Conservation (phyloP, 305 asterid genomes). For the Fraxinus greggii region DNA sequence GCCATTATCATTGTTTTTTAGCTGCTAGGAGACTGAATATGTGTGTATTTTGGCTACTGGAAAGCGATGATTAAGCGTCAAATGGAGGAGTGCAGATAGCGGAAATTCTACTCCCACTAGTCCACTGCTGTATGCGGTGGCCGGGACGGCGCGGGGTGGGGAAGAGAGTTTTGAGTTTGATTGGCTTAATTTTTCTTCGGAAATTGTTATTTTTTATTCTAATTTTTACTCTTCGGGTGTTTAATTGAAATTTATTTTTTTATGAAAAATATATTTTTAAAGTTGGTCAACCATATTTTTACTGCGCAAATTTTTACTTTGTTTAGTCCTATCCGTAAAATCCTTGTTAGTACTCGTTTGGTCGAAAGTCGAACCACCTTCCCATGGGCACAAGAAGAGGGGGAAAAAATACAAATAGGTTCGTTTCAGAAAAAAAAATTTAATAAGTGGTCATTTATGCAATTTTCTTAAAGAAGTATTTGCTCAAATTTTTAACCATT, state of each 20-base stretch:
- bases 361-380: not conserved
- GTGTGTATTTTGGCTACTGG: not conserved
- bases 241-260: too few species aligned
- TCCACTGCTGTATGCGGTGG: not conserved
- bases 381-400: too few species aligned
- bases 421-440: too few species aligned
- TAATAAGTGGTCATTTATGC: not conserved
- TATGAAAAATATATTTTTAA: not conserved
- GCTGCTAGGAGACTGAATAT: not conserved
- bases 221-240: too few species aligned
- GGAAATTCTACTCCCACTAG: not conserved
- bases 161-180: not conserved
- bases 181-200: not conserved
- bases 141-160: not conserved
- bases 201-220: not conserved
- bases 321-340: not conserved
- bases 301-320: not conserved
- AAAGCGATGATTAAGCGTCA: not conserved
- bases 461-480: not conserved
- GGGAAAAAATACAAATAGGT: too few species aligned
- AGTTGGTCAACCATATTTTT: not conserved
- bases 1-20: not conserved
- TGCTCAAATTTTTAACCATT: not conserved
- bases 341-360: not conserved
- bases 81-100: not conserved